A percentile compares a stretch with the other conserved stretches of the same genome.
Conservation (phyloP, 768 basidiomycete species). For the Kwoniella dendrophila region DNA sequence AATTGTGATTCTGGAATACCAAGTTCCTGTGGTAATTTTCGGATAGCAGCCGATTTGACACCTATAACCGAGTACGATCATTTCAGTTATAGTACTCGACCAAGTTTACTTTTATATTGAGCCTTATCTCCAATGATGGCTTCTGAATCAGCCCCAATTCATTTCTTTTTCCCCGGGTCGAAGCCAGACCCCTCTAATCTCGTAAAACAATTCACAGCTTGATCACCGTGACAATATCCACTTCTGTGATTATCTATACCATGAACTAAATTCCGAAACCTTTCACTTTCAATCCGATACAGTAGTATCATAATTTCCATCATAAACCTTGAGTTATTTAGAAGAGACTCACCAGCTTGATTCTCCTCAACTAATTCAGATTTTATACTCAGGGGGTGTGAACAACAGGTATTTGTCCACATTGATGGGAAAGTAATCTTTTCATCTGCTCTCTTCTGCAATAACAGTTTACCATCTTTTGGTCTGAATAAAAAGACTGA, state of each 20-base stretch:
- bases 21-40: constrained; percentile 95
- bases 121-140: too few relatives aligned
- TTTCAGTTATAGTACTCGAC: too few relatives aligned
- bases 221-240: too few relatives aligned
- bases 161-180: too few relatives aligned
- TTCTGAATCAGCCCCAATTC: too few relatives aligned
- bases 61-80: constrained; percentile 62
- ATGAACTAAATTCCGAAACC: too few relatives aligned
- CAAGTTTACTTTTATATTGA: neutral
- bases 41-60: constrained; percentile 83
- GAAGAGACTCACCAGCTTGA: constrained; percentile 60
- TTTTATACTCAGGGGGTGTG: constrained; percentile 71
- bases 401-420: constrained; percentile 99
- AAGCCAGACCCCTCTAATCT: too few relatives aligned
- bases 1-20: constrained; percentile 82
- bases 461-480: constrained; percentile 83
- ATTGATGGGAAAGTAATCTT: constrained; percentile 99
- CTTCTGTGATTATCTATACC: too few relatives aligned
- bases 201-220: too few relatives aligned
- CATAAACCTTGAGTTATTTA: neutral
- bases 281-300: neutral
- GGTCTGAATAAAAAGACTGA: constrained; percentile 96
- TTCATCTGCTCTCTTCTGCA: constrained; percentile 94
- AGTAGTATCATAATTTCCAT: neutral
- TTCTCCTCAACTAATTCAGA: constrained; percentile 85